phyloP scores from a whole-genome alignment of 257 asterid genomes.

The Fraxinus anomala region DNA sequence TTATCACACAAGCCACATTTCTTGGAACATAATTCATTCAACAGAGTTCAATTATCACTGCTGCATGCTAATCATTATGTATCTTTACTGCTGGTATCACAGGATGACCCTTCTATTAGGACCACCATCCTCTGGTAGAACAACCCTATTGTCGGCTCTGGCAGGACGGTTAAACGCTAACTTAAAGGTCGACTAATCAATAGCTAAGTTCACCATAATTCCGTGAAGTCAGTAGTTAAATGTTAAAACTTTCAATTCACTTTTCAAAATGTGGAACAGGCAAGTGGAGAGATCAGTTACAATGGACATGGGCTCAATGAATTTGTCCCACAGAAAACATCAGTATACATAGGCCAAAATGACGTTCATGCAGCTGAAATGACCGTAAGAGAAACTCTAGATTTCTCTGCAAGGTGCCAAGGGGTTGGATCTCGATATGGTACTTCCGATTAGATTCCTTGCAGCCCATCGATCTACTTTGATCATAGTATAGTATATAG shows the following conservation, averaged over 20 bases:
- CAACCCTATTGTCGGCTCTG: conserved; percentile 58
- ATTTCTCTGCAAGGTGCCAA: conserved; percentile 68
- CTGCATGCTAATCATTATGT: background rate
- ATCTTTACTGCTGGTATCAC: background rate
- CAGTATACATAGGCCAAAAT: conserved; percentile 66
- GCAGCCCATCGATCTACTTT: background rate
- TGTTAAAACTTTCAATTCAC: conserved; percentile 53
- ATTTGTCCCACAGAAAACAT: conserved; percentile 61
- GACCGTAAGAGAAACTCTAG: conserved; percentile 72
- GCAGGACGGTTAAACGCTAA: conserved; percentile 52
- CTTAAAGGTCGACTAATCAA: conserved; percentile 43
- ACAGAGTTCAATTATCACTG: background rate
- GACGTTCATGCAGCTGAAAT: conserved; percentile 67
- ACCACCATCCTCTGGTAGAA: conserved; percentile 70
- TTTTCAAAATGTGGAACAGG: conserved; percentile 37
- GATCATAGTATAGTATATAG: background rate
- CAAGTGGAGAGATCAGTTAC: conserved; percentile 54
- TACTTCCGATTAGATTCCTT: background rate
- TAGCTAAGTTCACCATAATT: background rate
- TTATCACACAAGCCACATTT: too few relatives aligned
- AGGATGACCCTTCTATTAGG: conserved; percentile 73
- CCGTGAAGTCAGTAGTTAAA: background rate
- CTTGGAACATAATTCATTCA: background rate
- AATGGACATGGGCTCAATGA: conserved; percentile 58
- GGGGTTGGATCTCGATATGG: conserved; percentile 69